Conservation (phyloP, 1,139 yeast genomes). For the Yamadazyma diddensiae region DNA sequence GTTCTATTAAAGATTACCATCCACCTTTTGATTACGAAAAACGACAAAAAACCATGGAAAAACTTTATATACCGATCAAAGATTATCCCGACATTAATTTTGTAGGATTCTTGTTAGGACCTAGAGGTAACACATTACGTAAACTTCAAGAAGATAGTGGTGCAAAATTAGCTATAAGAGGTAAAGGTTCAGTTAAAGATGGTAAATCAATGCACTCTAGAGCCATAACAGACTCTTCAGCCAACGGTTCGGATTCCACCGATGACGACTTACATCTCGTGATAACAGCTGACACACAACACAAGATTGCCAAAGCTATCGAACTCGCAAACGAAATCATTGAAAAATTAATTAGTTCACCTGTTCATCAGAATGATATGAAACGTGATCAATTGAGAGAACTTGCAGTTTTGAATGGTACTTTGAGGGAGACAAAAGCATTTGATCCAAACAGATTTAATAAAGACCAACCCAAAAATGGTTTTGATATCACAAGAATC, state of each 20-base stretch:
- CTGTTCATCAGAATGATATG: constrained; percentile 89
- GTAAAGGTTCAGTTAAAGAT: constrained; percentile 93
- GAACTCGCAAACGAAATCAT: constrained; percentile 73
- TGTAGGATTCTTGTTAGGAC: constrained; percentile 88
- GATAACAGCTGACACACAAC: constrained; percentile 80
- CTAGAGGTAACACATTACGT: constrained; percentile 88
- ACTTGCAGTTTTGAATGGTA: constrained; percentile 91
- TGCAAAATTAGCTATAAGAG: constrained; percentile 83
- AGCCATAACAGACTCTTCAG: constrained; percentile 14
- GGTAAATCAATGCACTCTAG: constrained; percentile 52
- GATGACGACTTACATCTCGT: constrained; percentile 84
- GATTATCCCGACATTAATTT: constrained; percentile 93
- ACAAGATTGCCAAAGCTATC: constrained; percentile 72
- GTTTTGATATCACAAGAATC: constrained; percentile 53
- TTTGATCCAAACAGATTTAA: constrained; percentile 57
- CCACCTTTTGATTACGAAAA: constrained; percentile 84
- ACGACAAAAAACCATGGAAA: constrained; percentile 68
- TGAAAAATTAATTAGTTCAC: constrained; percentile 80
- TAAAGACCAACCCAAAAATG: constrained; percentile 44
- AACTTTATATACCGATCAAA: constrained; percentile 78
- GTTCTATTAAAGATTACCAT: constrained; percentile 69
- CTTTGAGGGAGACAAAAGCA: constrained; percentile 77
- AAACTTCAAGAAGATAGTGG: constrained; percentile 81
- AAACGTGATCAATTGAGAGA: constrained; percentile 90
- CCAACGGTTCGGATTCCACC: constrained; percentile 23